phyloP scores from a whole-genome alignment of 257 asterid genomes.

The Misopates orontium region DNA sequence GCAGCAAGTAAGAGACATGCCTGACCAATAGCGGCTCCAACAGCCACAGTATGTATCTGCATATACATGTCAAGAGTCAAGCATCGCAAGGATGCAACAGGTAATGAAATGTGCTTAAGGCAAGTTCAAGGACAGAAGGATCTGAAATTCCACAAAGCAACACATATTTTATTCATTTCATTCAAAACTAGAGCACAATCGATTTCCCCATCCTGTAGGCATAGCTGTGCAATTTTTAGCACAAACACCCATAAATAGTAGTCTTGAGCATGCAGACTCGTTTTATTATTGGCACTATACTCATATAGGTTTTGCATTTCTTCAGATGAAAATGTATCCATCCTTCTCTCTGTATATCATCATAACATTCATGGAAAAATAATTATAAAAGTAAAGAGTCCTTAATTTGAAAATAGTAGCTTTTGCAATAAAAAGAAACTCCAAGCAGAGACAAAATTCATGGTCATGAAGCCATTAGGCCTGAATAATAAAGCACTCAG shows the following conservation, averaged over 20 bases:
- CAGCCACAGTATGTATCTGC: conserved; percentile 81
- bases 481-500: too few relatives aligned
- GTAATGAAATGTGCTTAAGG: neutral
- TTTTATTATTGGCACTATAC: neutral
- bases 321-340: neutral
- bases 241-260: neutral
- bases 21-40: conserved; percentile 92
- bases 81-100: neutral
- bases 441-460: neutral
- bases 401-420: neutral
- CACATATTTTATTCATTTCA: neutral
- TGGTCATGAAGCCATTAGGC: too few relatives aligned
- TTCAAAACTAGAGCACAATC: conserved; percentile 13
- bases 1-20: conserved; percentile 94
- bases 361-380: neutral
- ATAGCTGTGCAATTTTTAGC: neutral
- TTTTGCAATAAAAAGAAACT: neutral
- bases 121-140: neutral
- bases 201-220: neutral
- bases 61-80: conserved; percentile 26
- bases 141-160: conserved; percentile 9
- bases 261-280: neutral
- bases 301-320: too few relatives aligned
- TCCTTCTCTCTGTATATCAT: neutral
- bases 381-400: neutral